Base-by-base conservation (phyloP, 139 green algal species). In the Haematococcus lacustris region DNA sequence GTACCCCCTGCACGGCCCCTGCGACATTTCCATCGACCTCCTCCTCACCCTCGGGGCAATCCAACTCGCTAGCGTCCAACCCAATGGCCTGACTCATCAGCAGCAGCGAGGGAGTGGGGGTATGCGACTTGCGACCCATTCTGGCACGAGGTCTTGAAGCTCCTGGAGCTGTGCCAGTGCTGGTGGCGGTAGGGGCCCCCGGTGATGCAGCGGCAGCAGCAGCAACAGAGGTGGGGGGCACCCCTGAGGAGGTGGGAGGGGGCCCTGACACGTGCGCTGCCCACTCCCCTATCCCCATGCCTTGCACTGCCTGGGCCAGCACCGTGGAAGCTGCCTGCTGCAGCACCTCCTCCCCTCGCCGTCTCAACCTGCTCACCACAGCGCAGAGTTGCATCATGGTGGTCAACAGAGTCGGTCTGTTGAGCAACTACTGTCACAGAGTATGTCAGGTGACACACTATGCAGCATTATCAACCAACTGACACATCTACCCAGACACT, bases 331-430 rank as follows among this genome's bases (percentile, higher is more conserved):
- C 78, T 0, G 88, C 80, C 71, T 88, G 68, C 9, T 64, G 70
- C 23, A 93, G 79, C 3, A 72, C 80, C 1, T 85, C 77, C 65
- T 91, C 83, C 4, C 79, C 86, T 6, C 82, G 73, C 0, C 79
- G 70, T 7, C 68, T 51, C 60, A 90, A 76, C 59, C 82, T 76
- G 73, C 34, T 57, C 47, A 57, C 17, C 47, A n/a, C 47, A 57
- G 13, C 13, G 21, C 47, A 57, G 17, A n/a, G 21, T 13, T 13
- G 17, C 13, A n/a, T 13, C 17, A 57, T 21, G 47, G 47, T 21
- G 17, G 17, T 13, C 21, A 57, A 13, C 13, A 57, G 17, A 57
- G 47, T n/a, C 47, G 21, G 47, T n/a, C 47, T n/a, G 17, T 57
- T 57, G 47, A n/a, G 47, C 21, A 21, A 13, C 17, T 57, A 13